These are phyloP conservation scores for Penicillium rolfsii DNA, from an alignment of 2,329 filamentous ascomycete species.

Conservation along the genomic window DNA sequence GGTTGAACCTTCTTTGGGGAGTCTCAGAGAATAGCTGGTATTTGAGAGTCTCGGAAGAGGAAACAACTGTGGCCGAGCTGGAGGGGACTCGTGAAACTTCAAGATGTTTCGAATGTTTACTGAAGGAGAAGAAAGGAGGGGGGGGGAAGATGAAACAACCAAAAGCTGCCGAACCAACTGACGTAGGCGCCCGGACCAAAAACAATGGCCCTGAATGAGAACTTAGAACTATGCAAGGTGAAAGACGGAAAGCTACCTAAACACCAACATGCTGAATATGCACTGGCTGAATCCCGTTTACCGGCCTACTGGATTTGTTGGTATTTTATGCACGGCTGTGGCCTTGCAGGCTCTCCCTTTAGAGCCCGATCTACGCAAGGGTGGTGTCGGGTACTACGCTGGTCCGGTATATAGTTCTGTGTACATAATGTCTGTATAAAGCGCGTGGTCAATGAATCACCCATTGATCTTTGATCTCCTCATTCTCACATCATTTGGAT, in stretches of 20 bases:
- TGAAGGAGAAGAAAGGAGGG: constrained; percentile 19
- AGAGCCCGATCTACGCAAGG: constrained; percentile 23
- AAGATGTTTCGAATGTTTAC: constrained; percentile 23
- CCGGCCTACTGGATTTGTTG: not conserved
- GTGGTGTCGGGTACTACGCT: constrained; percentile 8
- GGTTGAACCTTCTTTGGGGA: not conserved
- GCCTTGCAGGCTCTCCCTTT: constrained; percentile 13
- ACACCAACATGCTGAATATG: not conserved
- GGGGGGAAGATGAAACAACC: constrained; percentile 25
- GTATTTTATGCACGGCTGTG: not conserved
- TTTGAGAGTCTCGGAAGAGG: not conserved
- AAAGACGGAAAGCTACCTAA: not conserved
- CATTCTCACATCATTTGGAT: not conserved
- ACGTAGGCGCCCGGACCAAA: constrained; percentile 29
- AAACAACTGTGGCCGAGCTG: constrained; percentile 15
- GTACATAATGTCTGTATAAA: not conserved
- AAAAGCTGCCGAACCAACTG: constrained; percentile 27
- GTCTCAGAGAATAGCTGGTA: not conserved
- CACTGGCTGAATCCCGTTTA: not conserved
- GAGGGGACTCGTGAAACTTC: constrained; percentile 9
- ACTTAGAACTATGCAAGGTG: not conserved
- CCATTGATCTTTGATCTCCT: not conserved
- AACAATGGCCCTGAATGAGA: constrained; percentile 16
- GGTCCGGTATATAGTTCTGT: no score
- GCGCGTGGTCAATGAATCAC: not conserved